Evolutionary conservation across 805 yeast species (phyloP).

Genomic region (Maudiozyma bulderi): DNA sequence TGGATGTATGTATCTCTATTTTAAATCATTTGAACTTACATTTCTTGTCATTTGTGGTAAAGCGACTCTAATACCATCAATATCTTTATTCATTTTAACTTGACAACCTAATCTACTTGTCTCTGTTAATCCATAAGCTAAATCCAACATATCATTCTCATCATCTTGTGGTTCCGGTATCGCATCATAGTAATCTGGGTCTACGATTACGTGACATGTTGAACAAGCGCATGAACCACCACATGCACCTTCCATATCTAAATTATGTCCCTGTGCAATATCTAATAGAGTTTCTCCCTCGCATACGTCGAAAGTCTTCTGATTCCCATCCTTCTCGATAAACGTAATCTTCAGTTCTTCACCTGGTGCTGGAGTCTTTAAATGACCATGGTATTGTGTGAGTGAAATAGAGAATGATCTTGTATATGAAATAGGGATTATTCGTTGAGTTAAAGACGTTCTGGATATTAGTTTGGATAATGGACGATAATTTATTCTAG

Average conservation of each 20-base stretch:
- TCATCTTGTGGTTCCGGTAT: constrained; percentile 95
- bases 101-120: constrained; percentile 96
- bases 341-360: constrained; percentile 83
- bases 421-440: neutral
- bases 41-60: constrained; percentile 96
- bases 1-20: neutral
- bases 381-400: constrained; percentile 58
- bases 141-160: constrained; percentile 95
- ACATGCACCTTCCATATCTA: constrained; percentile 98
- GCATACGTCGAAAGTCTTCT: constrained; percentile 71
- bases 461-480: neutral
- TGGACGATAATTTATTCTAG: neutral
- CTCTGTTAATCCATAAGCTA: constrained; percentile 95
- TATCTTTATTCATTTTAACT: constrained; percentile 75
- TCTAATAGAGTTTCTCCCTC: constrained; percentile 89
- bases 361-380: constrained; percentile 86
- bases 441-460: neutral
- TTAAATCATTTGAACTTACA: constrained; percentile 70
- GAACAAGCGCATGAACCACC: constrained; percentile 99
- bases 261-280: constrained; percentile 85
- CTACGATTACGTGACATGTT: constrained; percentile 93
- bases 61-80: constrained; percentile 91
- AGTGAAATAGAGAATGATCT: constrained; percentile 18
- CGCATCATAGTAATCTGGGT: constrained; percentile 84
- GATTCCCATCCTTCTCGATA: constrained; percentile 85